These are phyloP conservation scores for Chamaecrista fasciculata DNA, from an alignment of 306 rosid species.

Conservation along the genomic window DNA sequence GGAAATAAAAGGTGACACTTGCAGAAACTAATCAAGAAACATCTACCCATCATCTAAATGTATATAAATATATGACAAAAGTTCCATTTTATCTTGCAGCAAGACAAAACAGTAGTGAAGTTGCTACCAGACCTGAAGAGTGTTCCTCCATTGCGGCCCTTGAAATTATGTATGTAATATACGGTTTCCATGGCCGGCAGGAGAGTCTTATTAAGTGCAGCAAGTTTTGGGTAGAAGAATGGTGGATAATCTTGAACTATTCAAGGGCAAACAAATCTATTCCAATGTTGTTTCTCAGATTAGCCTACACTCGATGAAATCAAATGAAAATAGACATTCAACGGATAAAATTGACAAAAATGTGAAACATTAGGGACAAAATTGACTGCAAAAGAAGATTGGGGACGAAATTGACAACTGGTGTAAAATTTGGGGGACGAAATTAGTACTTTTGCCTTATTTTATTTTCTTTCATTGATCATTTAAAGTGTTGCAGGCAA, in stretches of 20 bases:
- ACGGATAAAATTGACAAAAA: no score
- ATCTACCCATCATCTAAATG: background rate
- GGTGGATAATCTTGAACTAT: slow-evolving; percentile 71
- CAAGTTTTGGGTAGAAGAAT: slow-evolving; percentile 91
- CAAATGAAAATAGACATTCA: no score
- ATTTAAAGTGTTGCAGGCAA: background rate
- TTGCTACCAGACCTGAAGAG: slow-evolving; percentile 69
- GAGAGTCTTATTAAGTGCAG: slow-evolving; percentile 66
- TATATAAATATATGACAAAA: background rate
- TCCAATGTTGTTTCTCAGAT: background rate
- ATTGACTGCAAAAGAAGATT: no score
- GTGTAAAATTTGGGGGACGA: no score
- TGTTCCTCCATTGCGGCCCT: slow-evolving; percentile 80
- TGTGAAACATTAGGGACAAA: no score
- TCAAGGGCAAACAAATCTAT: slow-evolving; percentile 42
- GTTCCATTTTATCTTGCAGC: background rate
- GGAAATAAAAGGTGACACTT: no score
- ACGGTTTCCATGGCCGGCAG: slow-evolving; percentile 84
- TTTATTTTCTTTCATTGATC: background rate
- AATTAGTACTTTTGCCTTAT: no score
- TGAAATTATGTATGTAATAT: slow-evolving; percentile 87
- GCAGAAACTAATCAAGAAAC: slow-evolving; percentile 13
- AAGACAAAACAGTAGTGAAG: slow-evolving; percentile 7
- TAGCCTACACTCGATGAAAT: background rate
- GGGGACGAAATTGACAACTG: no score